Percentiles rank a stretch among this genome's conserved stretches.
Conservation (phyloP, 176 grass and related monocot species). For the Tuctoria greenei region DNA sequence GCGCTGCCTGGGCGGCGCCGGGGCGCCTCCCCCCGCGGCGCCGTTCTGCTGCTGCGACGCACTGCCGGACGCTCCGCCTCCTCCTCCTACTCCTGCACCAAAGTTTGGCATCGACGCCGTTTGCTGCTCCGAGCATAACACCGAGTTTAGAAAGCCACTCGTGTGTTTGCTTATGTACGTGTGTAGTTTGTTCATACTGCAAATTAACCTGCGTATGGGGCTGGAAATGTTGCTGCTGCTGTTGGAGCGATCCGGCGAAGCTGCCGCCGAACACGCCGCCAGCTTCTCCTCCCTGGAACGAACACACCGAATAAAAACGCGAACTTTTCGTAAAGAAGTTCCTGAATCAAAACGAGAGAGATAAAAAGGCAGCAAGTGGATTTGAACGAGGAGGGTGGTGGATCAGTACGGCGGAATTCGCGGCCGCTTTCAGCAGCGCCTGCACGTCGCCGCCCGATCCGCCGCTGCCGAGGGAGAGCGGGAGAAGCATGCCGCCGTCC, state of each 20-base stretch:
- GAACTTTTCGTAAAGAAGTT: background rate
- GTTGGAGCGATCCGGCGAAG: conserved; percentile 56
- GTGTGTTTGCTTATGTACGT: background rate
- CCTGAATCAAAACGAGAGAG: background rate
- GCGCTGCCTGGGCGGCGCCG: conserved; percentile 66
- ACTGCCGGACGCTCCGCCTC: background rate
- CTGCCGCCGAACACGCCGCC: conserved; percentile 46
- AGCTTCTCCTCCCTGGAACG: conserved; percentile 51
- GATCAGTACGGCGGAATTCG: conserved; percentile 51
- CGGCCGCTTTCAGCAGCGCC: conserved; percentile 49
- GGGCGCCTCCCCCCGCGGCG: background rate
- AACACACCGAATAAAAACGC: conserved; percentile 23
- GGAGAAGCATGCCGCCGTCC: conserved; percentile 46
- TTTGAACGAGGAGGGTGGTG: conserved; percentile 18
- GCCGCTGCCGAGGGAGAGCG: conserved; percentile 46
- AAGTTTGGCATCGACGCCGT: conserved; percentile 48
- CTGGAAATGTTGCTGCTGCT: conserved; percentile 57
- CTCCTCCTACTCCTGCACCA: conserved; percentile 29
- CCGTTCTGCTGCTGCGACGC: conserved; percentile 26
- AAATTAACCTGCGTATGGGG: conserved; percentile 55
- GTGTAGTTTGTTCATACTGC: background rate
- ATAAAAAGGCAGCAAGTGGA: conserved; percentile 39
- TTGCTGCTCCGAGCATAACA: conserved; percentile 37
- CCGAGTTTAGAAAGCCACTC: background rate
- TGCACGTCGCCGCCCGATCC: conserved; percentile 51